A percentile compares a stretch with the other conserved stretches of the same genome.
These are phyloP conservation scores for Marasmius sp. DNA, from an alignment of 1,284 basidiomycete species.

Conservation along the genomic window DNA sequence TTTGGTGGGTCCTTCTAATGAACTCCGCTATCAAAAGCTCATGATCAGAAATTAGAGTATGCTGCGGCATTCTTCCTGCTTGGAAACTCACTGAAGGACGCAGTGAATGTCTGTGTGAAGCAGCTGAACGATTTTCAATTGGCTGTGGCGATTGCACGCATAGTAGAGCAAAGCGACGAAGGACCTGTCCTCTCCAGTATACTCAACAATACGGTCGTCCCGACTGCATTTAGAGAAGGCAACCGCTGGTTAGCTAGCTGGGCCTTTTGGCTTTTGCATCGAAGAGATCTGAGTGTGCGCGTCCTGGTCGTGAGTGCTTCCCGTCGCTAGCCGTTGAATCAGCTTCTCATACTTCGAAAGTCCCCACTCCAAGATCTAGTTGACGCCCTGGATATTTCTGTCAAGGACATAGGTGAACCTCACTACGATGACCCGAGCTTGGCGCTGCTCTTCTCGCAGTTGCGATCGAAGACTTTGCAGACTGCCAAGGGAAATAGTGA, in stretches of 20 bases:
- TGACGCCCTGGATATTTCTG: conserved; percentile 47
- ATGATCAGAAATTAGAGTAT: conserved; percentile 61
- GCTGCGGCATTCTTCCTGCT: conserved; percentile 98
- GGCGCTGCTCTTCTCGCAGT: conserved; percentile 86
- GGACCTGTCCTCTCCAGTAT: conserved; percentile 78
- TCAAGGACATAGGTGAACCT: conserved; percentile 75
- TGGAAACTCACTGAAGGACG: conserved; percentile 86
- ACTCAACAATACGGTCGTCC: conserved; percentile 75
- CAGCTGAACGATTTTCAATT: conserved; percentile 90
- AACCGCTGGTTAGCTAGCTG: conserved; percentile 97
- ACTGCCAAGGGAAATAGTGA: conserved; percentile 89
- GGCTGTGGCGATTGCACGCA: conserved; percentile 83
- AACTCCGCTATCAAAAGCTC: conserved; percentile 6
- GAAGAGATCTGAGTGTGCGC: conserved; percentile 83
- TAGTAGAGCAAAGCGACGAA: conserved; percentile 79
- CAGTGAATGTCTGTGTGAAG: conserved; percentile 87
- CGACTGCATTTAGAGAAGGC: conserved; percentile 80
- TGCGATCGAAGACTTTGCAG: conserved; percentile 87
- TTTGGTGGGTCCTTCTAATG: conserved; percentile 59
- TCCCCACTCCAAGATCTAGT: conserved; percentile 78
- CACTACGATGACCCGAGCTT: conserved; percentile 92
- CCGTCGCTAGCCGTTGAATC: background rate
- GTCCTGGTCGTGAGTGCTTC: conserved; percentile 67
- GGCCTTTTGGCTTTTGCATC: conserved; percentile 90
- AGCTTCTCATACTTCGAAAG: conserved; percentile 35